These are phyloP conservation scores for Suillus placidus DNA, from an alignment of 768 basidiomycete genomes.

Conservation along the genomic window DNA sequence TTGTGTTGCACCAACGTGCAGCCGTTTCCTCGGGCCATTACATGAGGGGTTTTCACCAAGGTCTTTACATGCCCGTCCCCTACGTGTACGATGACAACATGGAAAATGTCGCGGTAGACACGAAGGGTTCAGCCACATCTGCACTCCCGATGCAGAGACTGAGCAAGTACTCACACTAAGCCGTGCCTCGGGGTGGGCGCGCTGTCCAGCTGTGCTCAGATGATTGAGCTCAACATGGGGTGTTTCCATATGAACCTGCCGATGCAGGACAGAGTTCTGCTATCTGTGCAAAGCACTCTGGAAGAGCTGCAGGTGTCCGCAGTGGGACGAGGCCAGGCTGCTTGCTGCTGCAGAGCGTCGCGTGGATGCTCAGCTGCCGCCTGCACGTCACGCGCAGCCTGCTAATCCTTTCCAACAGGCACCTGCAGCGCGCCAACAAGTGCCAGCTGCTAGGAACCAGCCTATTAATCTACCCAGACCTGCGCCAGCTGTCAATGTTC, in stretches of 20 bases:
- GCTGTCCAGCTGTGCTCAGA: conserved; percentile 41
- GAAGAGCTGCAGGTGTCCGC: conserved; percentile 65
- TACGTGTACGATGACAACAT: conserved; percentile 25
- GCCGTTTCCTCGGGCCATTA: conserved; percentile 39
- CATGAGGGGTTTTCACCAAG: conserved; percentile 27
- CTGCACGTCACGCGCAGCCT: conserved; percentile 31
- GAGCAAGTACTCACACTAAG: conserved; percentile 32
- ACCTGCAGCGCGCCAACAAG: conserved; percentile 5
- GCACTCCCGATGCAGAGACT: conserved; percentile 27
- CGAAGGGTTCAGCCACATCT: conserved; percentile 29
- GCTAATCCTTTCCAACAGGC: conserved; percentile 28
- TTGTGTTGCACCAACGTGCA: conserved; percentile 39
- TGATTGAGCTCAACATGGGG: conserved; percentile 41
- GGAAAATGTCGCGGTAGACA: conserved; percentile 26
- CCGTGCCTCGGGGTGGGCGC: conserved; percentile 35
- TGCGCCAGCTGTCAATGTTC: background rate
- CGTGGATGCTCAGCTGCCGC: conserved; percentile 44
- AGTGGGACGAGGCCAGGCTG: conserved; percentile 60
- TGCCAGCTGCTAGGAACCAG: background rate
- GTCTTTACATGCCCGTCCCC: conserved; percentile 25
- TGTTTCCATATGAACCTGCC: conserved; percentile 47
- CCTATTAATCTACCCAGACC: background rate
- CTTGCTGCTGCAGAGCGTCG: conserved; percentile 46
- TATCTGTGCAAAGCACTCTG: conserved; percentile 56
- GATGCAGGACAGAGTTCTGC: conserved; percentile 43